These are phyloP conservation scores for Coniochaeta hoffmannii DNA, from an alignment of 2,329 filamentous ascomycete species.

Conservation along the genomic window DNA sequence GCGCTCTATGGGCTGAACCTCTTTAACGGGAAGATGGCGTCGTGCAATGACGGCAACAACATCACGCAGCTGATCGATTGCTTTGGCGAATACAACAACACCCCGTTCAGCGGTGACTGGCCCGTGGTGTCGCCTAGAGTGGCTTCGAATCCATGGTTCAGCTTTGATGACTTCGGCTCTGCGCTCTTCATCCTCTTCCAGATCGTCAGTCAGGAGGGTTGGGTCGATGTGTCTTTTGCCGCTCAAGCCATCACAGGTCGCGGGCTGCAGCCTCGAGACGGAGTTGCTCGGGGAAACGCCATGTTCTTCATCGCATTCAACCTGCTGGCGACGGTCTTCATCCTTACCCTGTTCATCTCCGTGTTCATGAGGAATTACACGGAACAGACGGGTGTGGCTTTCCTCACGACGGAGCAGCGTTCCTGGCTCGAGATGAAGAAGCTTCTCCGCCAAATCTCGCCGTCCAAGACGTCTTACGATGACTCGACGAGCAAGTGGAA, in stretches of 20 bases:
- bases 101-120: slow-evolving; percentile 70
- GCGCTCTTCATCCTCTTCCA: slow-evolving; percentile 96
- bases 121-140: slow-evolving; percentile 74
- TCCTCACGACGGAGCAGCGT: slow-evolving; percentile 88
- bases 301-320: slow-evolving; percentile 97
- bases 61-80: slow-evolving; percentile 63
- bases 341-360: slow-evolving; percentile 94
- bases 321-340: slow-evolving; percentile 89
- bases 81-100: slow-evolving; percentile 71
- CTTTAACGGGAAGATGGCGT: slow-evolving; percentile 73
- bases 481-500: slow-evolving; percentile 73
- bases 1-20: slow-evolving; percentile 93
- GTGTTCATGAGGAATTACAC: slow-evolving; percentile 99
- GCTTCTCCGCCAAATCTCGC: slow-evolving; percentile 82
- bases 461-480: slow-evolving; percentile 82
- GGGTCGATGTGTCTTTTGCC: slow-evolving; percentile 86
- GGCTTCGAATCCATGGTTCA: slow-evolving; percentile 75
- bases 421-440: slow-evolving; percentile 96
- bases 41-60: slow-evolving; percentile 67
- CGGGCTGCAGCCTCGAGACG: slow-evolving; percentile 63
- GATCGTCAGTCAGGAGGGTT: slow-evolving; percentile 97
- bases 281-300: slow-evolving; percentile 72
- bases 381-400: slow-evolving; percentile 95
- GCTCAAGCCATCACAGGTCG: slow-evolving; percentile 74
- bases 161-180: slow-evolving; percentile 91